These are phyloP conservation scores for Candida vaughaniae DNA, from an alignment of 805 yeast species.

Conservation along the genomic window DNA sequence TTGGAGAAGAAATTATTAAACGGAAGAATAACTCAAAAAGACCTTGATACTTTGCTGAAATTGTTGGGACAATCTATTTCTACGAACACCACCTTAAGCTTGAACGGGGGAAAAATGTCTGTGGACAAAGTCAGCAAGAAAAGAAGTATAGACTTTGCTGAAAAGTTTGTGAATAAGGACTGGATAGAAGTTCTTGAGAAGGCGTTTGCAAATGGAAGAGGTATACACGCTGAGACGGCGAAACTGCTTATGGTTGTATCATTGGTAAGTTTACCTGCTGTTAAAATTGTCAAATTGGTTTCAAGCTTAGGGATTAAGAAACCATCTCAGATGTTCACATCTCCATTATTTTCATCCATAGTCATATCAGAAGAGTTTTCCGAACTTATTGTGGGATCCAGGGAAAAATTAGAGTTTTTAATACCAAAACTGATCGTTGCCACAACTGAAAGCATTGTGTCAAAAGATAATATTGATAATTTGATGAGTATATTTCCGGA, in stretches of 20 bases:
- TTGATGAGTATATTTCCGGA: conserved; percentile 57
- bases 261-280: conserved; percentile 46
- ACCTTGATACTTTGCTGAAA: conserved; percentile 44
- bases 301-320: conserved; percentile 44
- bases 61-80: conserved; percentile 43
- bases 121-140: conserved; percentile 24
- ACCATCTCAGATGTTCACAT: conserved; percentile 40
- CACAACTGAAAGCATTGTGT: neutral
- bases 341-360: conserved; percentile 58
- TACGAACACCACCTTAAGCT: conserved; percentile 17
- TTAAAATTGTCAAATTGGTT: conserved; percentile 42
- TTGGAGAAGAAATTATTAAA: conserved; percentile 47
- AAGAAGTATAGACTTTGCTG: conserved; percentile 44
- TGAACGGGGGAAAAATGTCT: conserved; percentile 1
- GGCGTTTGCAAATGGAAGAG: conserved; percentile 56
- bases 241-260: conserved; percentile 54
- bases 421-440: conserved; percentile 1
- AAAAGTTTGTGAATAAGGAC: conserved; percentile 48
- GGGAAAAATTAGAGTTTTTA: conserved; percentile 50
- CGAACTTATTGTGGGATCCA: conserved; percentile 50
- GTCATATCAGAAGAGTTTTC: conserved; percentile 48
- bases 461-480: conserved; percentile 9
- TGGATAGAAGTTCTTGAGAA: conserved; percentile 65
- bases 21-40: conserved; percentile 45
- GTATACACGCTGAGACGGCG: conserved; percentile 46